Conservation (phyloP, 2,329 filamentous ascomycete genomes). For the Xylariaceae sp. region DNA sequence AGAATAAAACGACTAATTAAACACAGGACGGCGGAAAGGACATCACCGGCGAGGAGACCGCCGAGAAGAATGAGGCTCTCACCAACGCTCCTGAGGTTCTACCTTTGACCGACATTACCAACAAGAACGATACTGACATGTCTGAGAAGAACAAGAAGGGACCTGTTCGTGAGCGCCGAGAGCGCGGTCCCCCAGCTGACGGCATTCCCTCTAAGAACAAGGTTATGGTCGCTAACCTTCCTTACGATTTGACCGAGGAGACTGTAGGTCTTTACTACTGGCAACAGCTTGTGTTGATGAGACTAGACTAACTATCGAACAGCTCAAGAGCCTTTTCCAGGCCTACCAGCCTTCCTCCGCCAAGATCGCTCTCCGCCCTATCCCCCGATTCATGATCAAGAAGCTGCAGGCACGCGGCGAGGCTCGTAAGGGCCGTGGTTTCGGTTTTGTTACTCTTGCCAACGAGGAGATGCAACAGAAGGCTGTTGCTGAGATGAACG, state of each 20-base stretch:
- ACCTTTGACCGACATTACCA: slow-evolving; percentile 52
- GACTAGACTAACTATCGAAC: slow-evolving; percentile 27
- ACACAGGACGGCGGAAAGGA: slow-evolving; percentile 44
- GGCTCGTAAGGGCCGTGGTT: slow-evolving; percentile 97
- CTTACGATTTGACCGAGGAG: slow-evolving; percentile 96
- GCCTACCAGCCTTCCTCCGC: slow-evolving; percentile 88
- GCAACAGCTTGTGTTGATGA: neutral
- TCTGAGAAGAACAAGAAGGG: slow-evolving; percentile 41
- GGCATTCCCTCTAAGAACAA: slow-evolving; percentile 98
- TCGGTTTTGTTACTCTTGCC: slow-evolving; percentile 93
- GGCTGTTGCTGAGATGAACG: slow-evolving; percentile 97
- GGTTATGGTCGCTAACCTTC: slow-evolving; percentile 99
- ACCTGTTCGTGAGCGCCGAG: slow-evolving; percentile 56
- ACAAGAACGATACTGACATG: slow-evolving; percentile 40
- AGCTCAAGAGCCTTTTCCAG: slow-evolving; percentile 97
- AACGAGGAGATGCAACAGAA: slow-evolving; percentile 96
- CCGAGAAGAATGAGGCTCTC: slow-evolving; percentile 41
- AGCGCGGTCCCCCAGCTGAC: slow-evolving; percentile 95
- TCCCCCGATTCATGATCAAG: slow-evolving; percentile 99
- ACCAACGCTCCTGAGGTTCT: slow-evolving; percentile 49
- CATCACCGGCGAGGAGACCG: slow-evolving; percentile 42
- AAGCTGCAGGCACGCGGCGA: slow-evolving; percentile 98
- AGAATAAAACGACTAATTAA: slow-evolving; percentile 17
- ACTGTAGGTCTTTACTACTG: slow-evolving; percentile 57
- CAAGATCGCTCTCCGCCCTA: slow-evolving; percentile 97